A percentile compares a stretch with the other conserved stretches of the same genome.
Evolutionary conservation across 2,329 filamentous ascomycete species (phyloP).

Genomic region (Colletotrichum falcatum): DNA sequence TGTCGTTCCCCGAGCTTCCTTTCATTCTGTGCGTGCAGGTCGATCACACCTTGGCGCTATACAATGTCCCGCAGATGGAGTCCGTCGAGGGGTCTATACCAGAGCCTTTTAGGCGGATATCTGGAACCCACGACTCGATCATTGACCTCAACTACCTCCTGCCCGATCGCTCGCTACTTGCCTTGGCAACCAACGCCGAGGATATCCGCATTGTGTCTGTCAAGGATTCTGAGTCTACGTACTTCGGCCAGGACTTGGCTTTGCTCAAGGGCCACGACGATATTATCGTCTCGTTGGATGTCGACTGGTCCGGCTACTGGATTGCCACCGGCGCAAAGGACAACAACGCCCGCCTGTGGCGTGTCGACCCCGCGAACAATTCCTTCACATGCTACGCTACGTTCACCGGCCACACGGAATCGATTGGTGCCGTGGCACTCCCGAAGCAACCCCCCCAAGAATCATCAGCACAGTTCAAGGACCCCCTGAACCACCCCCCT

Average conservation of each 20-base stretch:
- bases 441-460: constrained; percentile 76
- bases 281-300: constrained; percentile 93
- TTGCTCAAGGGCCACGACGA: constrained; percentile 92
- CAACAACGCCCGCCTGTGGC: constrained; percentile 92
- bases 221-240: constrained; percentile 59
- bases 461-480: constrained; percentile 76
- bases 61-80: constrained; percentile 62
- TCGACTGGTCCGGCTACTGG: constrained; percentile 98
- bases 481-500: constrained; percentile 84
- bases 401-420: constrained; percentile 94
- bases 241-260: constrained; percentile 91
- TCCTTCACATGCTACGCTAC: constrained; percentile 84
- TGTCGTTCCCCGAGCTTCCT: constrained; percentile 73
- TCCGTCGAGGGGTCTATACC: constrained; percentile 45
- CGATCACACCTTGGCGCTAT: constrained; percentile 88
- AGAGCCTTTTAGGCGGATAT: constrained; percentile 80
- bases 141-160: constrained; percentile 93
- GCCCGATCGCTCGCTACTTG: constrained; percentile 82
- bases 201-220: constrained; percentile 90
- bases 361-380: constrained; percentile 79
- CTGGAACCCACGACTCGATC: constrained; percentile 96
- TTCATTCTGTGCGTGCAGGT: constrained; percentile 86
- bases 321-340: constrained; percentile 96
- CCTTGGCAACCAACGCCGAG: constrained; percentile 94
- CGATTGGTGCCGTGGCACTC: constrained; percentile 88